Evolutionary conservation across 768 basidiomycete species (phyloP).

Genomic region (Trametes cingulata): DNA sequence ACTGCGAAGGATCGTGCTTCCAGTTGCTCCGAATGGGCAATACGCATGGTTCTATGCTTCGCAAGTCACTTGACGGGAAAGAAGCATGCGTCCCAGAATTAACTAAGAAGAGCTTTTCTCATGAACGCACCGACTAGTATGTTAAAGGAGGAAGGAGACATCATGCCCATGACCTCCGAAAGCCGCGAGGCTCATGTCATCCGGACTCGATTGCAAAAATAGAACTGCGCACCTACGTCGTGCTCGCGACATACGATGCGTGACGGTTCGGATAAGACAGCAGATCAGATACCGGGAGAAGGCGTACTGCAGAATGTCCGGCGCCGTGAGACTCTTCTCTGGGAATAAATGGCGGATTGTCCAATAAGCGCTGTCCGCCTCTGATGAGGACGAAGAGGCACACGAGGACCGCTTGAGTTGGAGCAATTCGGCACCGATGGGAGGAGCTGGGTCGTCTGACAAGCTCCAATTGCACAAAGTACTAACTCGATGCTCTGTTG

Average conservation of each 20-base stretch:
- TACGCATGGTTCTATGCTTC: constrained; percentile 14
- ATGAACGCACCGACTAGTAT: not conserved
- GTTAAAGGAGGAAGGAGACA: constrained; percentile 1
- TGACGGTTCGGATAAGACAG: constrained; percentile 12
- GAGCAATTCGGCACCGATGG: not conserved
- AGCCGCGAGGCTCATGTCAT: not conserved
- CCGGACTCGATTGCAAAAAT: constrained; percentile 15
- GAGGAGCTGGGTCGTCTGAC: not conserved
- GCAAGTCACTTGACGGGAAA: not conserved
- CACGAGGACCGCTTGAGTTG: not conserved
- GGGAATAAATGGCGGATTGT: not conserved
- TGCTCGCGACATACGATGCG: not conserved
- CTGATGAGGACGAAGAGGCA: not conserved
- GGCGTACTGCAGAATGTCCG: not conserved
- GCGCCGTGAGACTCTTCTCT: not conserved
- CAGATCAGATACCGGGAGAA: not conserved
- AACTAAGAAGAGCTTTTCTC: not conserved
- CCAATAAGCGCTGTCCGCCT: not conserved
- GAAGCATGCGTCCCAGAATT: not conserved
- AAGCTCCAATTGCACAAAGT: too few species aligned
- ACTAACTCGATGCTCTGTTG: too few species aligned
- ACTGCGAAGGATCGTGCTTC: not conserved
- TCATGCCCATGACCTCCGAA: constrained; percentile 4
- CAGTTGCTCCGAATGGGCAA: constrained; percentile 3
- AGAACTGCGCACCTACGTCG: not conserved